Evolutionary conservation across 768 basidiomycete species (phyloP), one percentile per base, ranked within the genome.

Genomic region (Lactarius indigo): DNA sequence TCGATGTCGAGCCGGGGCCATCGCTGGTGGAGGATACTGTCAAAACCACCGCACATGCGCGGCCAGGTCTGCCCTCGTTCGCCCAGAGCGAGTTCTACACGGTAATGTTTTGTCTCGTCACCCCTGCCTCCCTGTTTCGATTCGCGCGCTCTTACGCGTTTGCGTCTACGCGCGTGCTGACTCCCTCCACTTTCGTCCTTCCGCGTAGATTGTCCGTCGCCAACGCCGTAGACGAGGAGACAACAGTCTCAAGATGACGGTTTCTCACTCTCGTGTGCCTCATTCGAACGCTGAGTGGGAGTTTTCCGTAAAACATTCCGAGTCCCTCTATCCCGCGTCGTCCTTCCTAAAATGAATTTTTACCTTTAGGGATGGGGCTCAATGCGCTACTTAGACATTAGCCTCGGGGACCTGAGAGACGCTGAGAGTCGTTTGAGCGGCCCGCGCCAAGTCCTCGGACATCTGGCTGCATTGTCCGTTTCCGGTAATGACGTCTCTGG

Each of bases 301-400:
- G 17, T 70, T 70, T 47, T 61, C 68, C 6, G 69, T 70, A 23
- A 57, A 20, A 13, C 5, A 12, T 37, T 10, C 15, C 13, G 2
- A n/a, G n/a, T 12, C 23, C 33, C 30, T 52, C 18, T 13, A 1
- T 4, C 39, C 17, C 2, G 6, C 3, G 4, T n/a, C 1, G 20
- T n/a, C 9, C 35, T 41, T 58, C 44, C 35, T 31, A 20, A 20
- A 1, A 9, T n/a, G 23, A 41, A 9, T 39, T 50, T 47, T 50
- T 30, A 5, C 33, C 15, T 52, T 26, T 41, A 72, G 71, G 69
- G 69, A 63, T 72, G 69, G 69, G 69, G 71, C 5, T 64, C 63
- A 6, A 63, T 71, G 65, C 62, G 68, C 18, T 70, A 70, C 55
- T n/a, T 65, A 12, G 68, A 69, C 39, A 69, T 70, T 13, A 57